Conservation (phyloP, 768 basidiomycete species). For the Phylloporus arenicola region DNA sequence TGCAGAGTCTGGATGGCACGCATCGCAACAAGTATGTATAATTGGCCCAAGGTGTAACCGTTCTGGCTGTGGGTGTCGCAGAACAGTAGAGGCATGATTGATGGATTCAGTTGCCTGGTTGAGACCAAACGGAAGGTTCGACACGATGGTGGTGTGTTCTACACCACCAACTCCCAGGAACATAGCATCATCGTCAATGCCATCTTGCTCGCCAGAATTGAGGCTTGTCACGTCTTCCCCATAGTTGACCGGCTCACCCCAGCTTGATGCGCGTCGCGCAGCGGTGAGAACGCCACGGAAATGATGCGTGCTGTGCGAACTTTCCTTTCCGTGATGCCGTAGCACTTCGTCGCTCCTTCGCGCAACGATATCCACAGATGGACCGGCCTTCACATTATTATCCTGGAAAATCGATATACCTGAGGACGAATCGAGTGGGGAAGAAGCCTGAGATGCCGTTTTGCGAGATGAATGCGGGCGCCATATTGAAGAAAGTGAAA, state of each 20-base stretch:
- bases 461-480: conserved; percentile 18
- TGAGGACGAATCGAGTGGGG: conserved; percentile 30
- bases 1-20: conserved; percentile 18
- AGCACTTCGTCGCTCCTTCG: conserved; percentile 45
- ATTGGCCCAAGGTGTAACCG: conserved; percentile 19
- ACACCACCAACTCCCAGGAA: conserved; percentile 49
- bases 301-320: conserved; percentile 21
- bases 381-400: conserved; percentile 12
- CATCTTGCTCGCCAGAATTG: conserved; percentile 42
- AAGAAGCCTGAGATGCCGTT: conserved; percentile 25
- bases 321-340: conserved; percentile 27
- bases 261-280: conserved; percentile 59
- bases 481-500: conserved; percentile 30
- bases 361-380: conserved; percentile 19
- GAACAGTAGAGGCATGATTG: conserved; percentile 10
- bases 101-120: conserved; percentile 21
- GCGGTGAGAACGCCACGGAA: conserved; percentile 32
- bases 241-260: conserved; percentile 47
- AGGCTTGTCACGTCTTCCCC: conserved; percentile 40
- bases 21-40: conserved; percentile 22
- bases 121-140: conserved; percentile 33
- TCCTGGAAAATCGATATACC: conserved; percentile 27
- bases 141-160: conserved; percentile 29
- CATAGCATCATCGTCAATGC: conserved; percentile 47
- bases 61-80: conserved; percentile 32